These are phyloP conservation scores for Fusarium multiceps DNA, from an alignment of 2,329 filamentous ascomycete species.

Conservation along the genomic window DNA sequence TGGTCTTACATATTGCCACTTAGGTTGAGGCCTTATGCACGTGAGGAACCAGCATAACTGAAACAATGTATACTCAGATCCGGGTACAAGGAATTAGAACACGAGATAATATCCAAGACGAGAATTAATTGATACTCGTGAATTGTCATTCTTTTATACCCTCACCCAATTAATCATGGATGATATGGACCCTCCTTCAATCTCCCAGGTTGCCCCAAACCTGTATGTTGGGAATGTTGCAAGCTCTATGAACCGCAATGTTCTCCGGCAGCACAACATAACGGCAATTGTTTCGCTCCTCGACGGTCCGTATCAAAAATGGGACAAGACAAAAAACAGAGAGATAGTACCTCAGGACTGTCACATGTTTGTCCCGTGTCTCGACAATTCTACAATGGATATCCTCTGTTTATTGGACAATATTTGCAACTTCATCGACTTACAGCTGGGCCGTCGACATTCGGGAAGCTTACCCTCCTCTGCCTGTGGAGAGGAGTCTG, in stretches of 20 bases:
- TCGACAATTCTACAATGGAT: constrained; percentile 43
- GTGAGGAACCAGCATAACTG: constrained; percentile 30
- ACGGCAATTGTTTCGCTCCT: constrained; percentile 43
- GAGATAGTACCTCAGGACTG: constrained; percentile 36
- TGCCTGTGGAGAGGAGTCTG: background rate
- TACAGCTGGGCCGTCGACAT: constrained; percentile 15
- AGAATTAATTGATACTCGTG: constrained; percentile 3
- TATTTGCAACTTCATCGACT: constrained; percentile 46
- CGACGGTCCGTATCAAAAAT: constrained; percentile 34
- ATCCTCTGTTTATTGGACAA: constrained; percentile 37
- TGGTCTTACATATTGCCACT: constrained; percentile 24
- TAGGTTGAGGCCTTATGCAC: constrained; percentile 10
- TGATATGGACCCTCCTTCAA: constrained; percentile 36
- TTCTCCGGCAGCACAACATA: constrained; percentile 39
- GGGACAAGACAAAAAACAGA: constrained; percentile 33
- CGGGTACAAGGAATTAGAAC: background rate
- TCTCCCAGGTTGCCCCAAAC: constrained; percentile 38
- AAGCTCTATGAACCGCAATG: constrained; percentile 38
- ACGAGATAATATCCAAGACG: background rate
- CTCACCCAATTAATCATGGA: constrained; percentile 1
- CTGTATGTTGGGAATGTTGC: constrained; percentile 43
- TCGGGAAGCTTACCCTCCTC: constrained; percentile 2
- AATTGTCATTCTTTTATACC: background rate
- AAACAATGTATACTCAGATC: constrained; percentile 13
- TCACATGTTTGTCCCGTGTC: constrained; percentile 43